Conservation (phyloP, 1,284 basidiomycete species). For the Mixia osmundae region DNA sequence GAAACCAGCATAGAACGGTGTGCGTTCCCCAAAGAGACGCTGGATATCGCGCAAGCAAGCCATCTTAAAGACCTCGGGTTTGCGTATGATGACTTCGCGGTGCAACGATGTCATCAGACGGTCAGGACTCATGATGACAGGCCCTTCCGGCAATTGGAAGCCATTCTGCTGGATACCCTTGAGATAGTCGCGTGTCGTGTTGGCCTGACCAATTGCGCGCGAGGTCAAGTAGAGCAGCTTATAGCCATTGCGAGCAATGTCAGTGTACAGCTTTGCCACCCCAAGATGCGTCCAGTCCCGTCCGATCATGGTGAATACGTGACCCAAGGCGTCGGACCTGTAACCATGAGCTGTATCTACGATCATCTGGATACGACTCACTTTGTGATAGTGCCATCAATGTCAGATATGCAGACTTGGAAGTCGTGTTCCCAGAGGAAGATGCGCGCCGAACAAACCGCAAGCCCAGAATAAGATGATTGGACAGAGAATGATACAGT, state of each 20-base stretch:
- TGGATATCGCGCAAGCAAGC: constrained; percentile 92
- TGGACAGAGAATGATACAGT: constrained; percentile 75
- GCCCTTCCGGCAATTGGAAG: constrained; percentile 86
- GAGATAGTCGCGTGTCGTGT: constrained; percentile 85
- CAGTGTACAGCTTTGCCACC: constrained; percentile 93
- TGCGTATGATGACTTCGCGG: constrained; percentile 92
- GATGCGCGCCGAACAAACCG: constrained; percentile 67
- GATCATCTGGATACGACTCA: constrained; percentile 22
- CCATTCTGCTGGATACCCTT: constrained; percentile 87
- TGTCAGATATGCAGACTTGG: constrained; percentile 82
- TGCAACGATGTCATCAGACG: constrained; percentile 83
- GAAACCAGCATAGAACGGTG: constrained; percentile 88
- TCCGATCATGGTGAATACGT: constrained; percentile 95
- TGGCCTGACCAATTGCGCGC: constrained; percentile 91
- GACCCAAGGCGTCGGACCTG: constrained; percentile 88
- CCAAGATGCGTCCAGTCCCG: constrained; percentile 99
- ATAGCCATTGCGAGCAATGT: constrained; percentile 85
- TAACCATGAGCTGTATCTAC: constrained; percentile 2
- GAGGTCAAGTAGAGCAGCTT: constrained; percentile 97
- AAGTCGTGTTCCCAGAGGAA: constrained; percentile 89
- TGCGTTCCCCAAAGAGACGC: constrained; percentile 40
- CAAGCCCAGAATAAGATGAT: constrained; percentile 45
- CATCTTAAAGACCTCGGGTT: constrained; percentile 99
- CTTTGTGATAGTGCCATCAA: constrained; percentile 99
- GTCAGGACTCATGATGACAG: constrained; percentile 98